Evolutionary conservation across 2,329 filamentous ascomycete genomes (phyloP), one percentile per base, ranked within the genome.

Genomic region (Fusarium citri): DNA sequence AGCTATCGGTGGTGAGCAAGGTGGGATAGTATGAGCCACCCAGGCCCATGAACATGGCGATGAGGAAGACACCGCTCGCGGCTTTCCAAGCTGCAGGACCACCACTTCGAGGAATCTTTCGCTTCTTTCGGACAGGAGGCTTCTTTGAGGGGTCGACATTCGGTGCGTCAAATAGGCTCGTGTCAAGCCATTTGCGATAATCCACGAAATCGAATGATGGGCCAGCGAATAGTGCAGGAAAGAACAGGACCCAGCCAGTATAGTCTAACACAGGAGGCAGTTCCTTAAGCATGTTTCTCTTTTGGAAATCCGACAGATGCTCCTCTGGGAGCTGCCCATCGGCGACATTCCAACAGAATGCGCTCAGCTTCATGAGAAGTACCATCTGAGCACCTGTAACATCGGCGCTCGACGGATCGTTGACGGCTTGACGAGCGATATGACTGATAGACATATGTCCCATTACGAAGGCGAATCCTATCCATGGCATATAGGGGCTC

Each of bases 341-440:
- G 75, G 96, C 94, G 11, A 98, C 91, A 78, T 98, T 98, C 96
- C 96, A 99, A 83, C 94, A 97, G 78, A 99, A 99, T 8, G 95
- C 92, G 23, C 91, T 94, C 37, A 99, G 88, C 81, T 99, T 99
- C 94, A 99, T 99, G 68, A 98, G 91, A 73, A 98, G 83, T 34
- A 99, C 96, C 96, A 99, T 99, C 80, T 99, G 96, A 2, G 95
- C 94, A 42, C 92, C 94, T 1, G 95, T 98, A 72, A 99, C 94
- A 78, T 99, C 96, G 63, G 97, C 85, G 3, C 83, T 81, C 41
- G 87, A 85, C 0, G 92, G 88, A 66, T 89, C 86, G 72, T 92
- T 85, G 41, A 87, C 83, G 41, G 90, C 87, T 80, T 97, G 94
- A 41, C 97, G 92, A 61, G 88, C 84, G 67, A 99, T 91, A 79